These are phyloP conservation scores for Tillandsia fasciculata DNA, from an alignment of 176 grass and related monocot genomes.

Conservation along the genomic window DNA sequence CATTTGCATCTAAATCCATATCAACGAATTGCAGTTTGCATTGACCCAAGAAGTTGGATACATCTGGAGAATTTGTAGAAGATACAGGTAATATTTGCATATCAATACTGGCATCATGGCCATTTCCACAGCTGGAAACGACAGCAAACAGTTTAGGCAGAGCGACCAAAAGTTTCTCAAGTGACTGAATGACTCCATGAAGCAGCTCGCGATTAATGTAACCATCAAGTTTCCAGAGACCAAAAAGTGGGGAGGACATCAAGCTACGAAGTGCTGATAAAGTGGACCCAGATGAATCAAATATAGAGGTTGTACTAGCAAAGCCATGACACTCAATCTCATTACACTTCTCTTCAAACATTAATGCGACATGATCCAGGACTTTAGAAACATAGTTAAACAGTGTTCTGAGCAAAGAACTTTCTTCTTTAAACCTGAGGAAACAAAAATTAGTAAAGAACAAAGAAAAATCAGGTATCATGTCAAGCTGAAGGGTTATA, in stretches of 20 bases:
- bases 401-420: slow-evolving; percentile 32
- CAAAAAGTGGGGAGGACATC: slow-evolving; percentile 58
- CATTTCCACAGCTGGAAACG: slow-evolving; percentile 36
- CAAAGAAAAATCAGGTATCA: not conserved
- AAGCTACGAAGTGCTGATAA: slow-evolving; percentile 55
- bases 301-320: slow-evolving; percentile 32
- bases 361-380: slow-evolving; percentile 48
- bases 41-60: slow-evolving; percentile 30
- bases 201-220: slow-evolving; percentile 30
- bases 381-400: slow-evolving; percentile 40
- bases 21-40: slow-evolving; percentile 46
- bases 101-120: slow-evolving; percentile 30
- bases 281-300: slow-evolving; percentile 43
- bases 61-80: slow-evolving; percentile 34
- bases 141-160: slow-evolving; percentile 52
- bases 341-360: slow-evolving; percentile 46
- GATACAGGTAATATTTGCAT: slow-evolving; percentile 35
- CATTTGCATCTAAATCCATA: slow-evolving; percentile 70
- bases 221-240: slow-evolving; percentile 28
- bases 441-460: not conserved
- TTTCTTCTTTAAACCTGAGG: slow-evolving; percentile 54
- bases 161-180: slow-evolving; percentile 60
- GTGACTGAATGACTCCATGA: slow-evolving; percentile 28
- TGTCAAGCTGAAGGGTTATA: too few species aligned
- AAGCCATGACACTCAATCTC: slow-evolving; percentile 43